Evolutionary conservation across 2,329 filamentous ascomycete genomes (phyloP).

Genomic region (Didymella pinodella): DNA sequence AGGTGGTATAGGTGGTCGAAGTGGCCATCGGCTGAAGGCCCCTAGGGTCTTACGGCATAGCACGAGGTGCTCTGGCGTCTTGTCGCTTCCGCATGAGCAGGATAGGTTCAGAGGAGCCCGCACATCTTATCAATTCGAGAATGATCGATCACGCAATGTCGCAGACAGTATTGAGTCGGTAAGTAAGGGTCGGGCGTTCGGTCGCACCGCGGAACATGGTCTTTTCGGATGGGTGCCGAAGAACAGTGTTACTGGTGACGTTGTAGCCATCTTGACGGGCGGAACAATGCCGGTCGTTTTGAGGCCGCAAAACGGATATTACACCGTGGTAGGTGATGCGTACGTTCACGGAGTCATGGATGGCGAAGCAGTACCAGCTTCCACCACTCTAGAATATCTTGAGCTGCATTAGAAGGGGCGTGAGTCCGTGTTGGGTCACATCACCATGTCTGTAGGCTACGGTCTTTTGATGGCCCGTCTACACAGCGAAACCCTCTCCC

Average conservation of each 20-base stretch:
- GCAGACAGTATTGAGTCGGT: conserved; percentile 11
- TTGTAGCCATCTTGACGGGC: conserved; percentile 6
- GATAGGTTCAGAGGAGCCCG: conserved; percentile 7
- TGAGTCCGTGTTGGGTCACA: no score
- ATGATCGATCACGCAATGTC: conserved; percentile 2
- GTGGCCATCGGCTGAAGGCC: no score
- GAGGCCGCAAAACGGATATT: neutral
- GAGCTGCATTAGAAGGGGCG: conserved; percentile 3
- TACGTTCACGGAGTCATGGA: conserved; percentile 18
- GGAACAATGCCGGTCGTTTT: conserved; percentile 6
- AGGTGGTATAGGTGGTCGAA: no score
- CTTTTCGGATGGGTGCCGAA: conserved; percentile 12
- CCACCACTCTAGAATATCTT: neutral
- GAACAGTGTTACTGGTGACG: conserved; percentile 2
- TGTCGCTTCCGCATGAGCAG: no score
- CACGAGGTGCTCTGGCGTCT: no score
- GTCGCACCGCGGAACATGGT: neutral
- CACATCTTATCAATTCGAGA: neutral
- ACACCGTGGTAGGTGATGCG: conserved; percentile 8
- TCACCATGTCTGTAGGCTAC: no score
- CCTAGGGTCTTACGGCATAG: no score
- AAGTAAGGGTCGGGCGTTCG: conserved; percentile 11
- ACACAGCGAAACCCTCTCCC: no score
- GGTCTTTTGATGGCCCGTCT: no score
- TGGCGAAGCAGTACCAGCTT: conserved; percentile 2